Evolutionary conservation across 768 basidiomycete species (phyloP), one percentile per base, ranked within the genome.

Genomic region (Boletellus sp.): DNA sequence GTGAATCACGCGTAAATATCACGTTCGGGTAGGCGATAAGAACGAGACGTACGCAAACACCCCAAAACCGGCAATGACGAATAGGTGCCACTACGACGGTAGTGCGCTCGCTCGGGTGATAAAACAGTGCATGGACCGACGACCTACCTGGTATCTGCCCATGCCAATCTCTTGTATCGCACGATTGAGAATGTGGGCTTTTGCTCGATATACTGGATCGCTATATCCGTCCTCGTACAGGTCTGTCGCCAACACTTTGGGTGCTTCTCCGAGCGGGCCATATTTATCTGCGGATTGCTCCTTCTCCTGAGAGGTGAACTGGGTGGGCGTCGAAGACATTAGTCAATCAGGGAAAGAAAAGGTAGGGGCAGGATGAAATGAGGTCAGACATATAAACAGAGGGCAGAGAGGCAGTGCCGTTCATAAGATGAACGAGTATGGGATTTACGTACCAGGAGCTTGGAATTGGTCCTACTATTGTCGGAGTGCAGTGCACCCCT

Each of bases 141-240:
- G 16, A n/a, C 34, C 16, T 42, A 74, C 77, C 72, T 80, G 79
- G 51, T 80, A 81, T 53, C 63, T 74, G 6, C 79, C 80, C 77
- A 81, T 80, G 2, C 79, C 79, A 17, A 80, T 75, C 32, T 76
- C 73, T 58, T 76, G 75, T 32, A 80, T 68, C 6, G 75, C 72
- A 34, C 66, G 65, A 43, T 78, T 78, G 45, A 79, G 47, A 20
- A 78, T 57, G 23, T 65, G 63, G 1, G 79, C 78, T 55, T 79
- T 80, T 1, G 72, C 75, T 42, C 68, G 70, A 51, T 79, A 80
- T 9, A 77, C 66, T 0, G 73, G 78, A 51, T 80, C 78, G 19
- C 66, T 52, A 35, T 71, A 67, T 7, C 56, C 72, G 6, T 69
- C 72, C 22, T 63, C 61, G 48, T 70, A 67, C 8, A 72, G 60